phyloP scores from a whole-genome alignment of 2,329 filamentous ascomycete genomes.

The Claviceps humidiphila region DNA sequence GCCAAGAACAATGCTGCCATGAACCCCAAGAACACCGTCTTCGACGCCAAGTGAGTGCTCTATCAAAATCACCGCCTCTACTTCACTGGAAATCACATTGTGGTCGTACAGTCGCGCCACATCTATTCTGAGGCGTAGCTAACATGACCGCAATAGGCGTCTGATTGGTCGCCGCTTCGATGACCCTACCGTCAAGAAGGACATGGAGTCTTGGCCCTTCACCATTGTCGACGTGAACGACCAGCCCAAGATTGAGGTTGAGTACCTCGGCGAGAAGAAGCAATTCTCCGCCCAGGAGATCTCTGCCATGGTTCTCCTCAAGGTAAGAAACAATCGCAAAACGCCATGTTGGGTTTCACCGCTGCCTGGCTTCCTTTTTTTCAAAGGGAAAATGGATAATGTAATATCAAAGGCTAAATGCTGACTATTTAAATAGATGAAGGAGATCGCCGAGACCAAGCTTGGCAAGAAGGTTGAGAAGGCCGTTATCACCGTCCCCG shows the following conservation, averaged over 20 bases:
- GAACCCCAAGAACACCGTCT: slow-evolving; percentile 97
- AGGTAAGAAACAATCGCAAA: slow-evolving; percentile 44
- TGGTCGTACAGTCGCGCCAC: neutral
- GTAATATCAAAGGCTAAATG: neutral
- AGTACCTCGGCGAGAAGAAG: slow-evolving; percentile 93
- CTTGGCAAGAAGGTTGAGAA: slow-evolving; percentile 98
- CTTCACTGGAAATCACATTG: neutral
- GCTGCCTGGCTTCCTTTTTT: neutral
- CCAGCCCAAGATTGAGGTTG: slow-evolving; percentile 84
- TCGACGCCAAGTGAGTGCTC: slow-evolving; percentile 88
- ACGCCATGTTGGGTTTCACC: neutral
- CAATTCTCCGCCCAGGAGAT: slow-evolving; percentile 96
- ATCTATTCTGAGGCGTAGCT: neutral
- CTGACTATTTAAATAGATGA: slow-evolving; percentile 54
- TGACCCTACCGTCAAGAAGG: slow-evolving; percentile 96
- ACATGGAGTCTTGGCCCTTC: slow-evolving; percentile 98
- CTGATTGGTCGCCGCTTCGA: slow-evolving; percentile 93
- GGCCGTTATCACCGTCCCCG: slow-evolving; percentile 96
- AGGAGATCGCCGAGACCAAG: slow-evolving; percentile 97
- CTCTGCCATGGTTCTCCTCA: slow-evolving; percentile 95
- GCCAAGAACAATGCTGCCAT: slow-evolving; percentile 99
- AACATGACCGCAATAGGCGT: slow-evolving; percentile 47
- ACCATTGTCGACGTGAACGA: slow-evolving; percentile 85
- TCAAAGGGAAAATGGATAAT: neutral
- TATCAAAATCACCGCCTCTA: neutral